phyloP scores from a whole-genome alignment of 176 grass and related monocot species.

The Eragrostis nindensis region DNA sequence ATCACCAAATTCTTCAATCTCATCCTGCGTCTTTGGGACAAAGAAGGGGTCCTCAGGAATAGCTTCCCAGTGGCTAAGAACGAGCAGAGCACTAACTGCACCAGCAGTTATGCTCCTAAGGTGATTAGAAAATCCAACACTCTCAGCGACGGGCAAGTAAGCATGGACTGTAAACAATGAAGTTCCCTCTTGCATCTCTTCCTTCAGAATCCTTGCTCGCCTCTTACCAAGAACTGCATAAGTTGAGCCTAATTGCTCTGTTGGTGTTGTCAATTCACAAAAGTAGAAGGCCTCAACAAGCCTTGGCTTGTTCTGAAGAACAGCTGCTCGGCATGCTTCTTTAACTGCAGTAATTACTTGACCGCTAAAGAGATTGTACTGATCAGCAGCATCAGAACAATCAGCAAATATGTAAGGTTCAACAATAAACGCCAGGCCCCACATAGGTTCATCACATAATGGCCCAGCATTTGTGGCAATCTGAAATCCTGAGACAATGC shows the following conservation, averaged over 20 bases:
- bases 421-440: conserved; percentile 84
- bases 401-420: conserved; percentile 76
- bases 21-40: conserved; percentile 80
- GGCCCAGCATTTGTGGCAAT: conserved; percentile 78
- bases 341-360: conserved; percentile 94
- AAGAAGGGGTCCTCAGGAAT: conserved; percentile 83
- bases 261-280: conserved; percentile 73
- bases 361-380: conserved; percentile 75
- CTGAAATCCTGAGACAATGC: conserved; percentile 85
- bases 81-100: conserved; percentile 74
- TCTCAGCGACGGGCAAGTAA: conserved; percentile 80
- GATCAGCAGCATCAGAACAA: conserved; percentile 58
- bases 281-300: conserved; percentile 86
- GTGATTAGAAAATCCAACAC: conserved; percentile 75
- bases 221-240: conserved; percentile 69
- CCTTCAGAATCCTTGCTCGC: conserved; percentile 71
- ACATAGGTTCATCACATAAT: conserved; percentile 91
- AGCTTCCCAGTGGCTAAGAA: conserved; percentile 89
- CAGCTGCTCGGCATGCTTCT: conserved; percentile 75
- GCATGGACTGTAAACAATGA: conserved; percentile 73
- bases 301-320: conserved; percentile 84
- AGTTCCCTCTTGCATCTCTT: conserved; percentile 84
- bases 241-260: conserved; percentile 58
- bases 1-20: conserved; percentile 91
- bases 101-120: conserved; percentile 73